Conservation (phyloP, 805 yeast genomes). For the Cyberlindnera galapagoensis region DNA sequence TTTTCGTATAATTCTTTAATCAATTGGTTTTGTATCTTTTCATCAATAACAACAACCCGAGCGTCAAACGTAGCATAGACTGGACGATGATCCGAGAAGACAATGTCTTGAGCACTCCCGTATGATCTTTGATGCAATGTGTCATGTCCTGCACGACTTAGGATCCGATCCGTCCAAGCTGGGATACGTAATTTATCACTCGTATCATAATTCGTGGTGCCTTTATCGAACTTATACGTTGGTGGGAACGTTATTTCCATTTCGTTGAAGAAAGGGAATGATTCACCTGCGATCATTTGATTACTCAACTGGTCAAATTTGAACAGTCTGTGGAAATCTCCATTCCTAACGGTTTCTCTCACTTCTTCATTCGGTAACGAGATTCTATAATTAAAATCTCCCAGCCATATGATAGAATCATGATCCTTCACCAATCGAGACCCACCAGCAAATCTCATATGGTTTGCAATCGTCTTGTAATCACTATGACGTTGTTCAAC, state of each 20-base stretch:
- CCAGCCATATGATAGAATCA: conserved; percentile 83
- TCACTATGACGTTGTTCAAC: conserved; percentile 81
- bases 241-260: conserved; percentile 78
- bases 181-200: conserved; percentile 91
- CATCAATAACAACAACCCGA: conserved; percentile 59
- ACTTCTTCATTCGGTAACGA: conserved; percentile 66
- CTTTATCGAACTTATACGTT: conserved; percentile 90
- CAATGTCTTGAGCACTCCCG: conserved; percentile 46
- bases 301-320: conserved; percentile 72
- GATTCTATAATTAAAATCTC: conserved; percentile 89
- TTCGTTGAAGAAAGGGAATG: conserved; percentile 80
- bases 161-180: conserved; percentile 94
- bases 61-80: conserved; percentile 70
- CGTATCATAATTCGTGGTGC: conserved; percentile 75
- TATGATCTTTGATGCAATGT: conserved; percentile 54
- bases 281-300: conserved; percentile 70
- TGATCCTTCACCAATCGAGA: conserved; percentile 60
- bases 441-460: conserved; percentile 51
- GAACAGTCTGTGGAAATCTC: conserved; percentile 46
- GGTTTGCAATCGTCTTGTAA: conserved; percentile 69
- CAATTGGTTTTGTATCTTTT: conserved; percentile 40
- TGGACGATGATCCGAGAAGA: conserved; percentile 87
- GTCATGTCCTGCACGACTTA: conserved; percentile 50
- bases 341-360: conserved; percentile 41
- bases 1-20: conserved; percentile 51